These are phyloP conservation scores for Colletotrichum noveboracense DNA, from an alignment of 2,329 filamentous ascomycete genomes.

Conservation along the genomic window DNA sequence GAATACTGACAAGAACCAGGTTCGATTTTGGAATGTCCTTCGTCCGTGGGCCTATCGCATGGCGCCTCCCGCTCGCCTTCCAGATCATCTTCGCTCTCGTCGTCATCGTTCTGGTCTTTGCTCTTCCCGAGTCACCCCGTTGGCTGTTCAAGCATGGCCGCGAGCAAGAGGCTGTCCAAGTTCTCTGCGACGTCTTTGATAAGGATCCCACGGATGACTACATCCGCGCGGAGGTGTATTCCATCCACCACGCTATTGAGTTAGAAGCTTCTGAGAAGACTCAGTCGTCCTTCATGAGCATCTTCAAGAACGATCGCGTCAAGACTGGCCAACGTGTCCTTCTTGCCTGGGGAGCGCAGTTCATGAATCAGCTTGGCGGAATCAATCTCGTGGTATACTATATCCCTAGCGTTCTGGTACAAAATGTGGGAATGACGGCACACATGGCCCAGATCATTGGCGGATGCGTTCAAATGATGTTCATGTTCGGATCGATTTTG, in stretches of 20 bases:
- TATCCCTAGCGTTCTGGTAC: constrained; percentile 34
- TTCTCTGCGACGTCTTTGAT: constrained; percentile 45
- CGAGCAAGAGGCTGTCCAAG: constrained; percentile 37
- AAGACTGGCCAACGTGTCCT: constrained; percentile 48
- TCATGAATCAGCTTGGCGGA: constrained; percentile 55
- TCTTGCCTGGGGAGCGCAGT: constrained; percentile 51
- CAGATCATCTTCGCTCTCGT: constrained; percentile 39
- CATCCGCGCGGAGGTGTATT: constrained; percentile 36
- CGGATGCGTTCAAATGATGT: constrained; percentile 42
- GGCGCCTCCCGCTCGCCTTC: constrained; percentile 31
- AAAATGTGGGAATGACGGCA: constrained; percentile 35
- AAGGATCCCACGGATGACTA: constrained; percentile 37
- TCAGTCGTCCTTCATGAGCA: constrained; percentile 42
- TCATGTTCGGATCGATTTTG: constrained; percentile 39
- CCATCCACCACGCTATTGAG: constrained; percentile 47
- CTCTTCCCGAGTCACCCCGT: constrained; percentile 44
- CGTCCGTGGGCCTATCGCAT: constrained; percentile 27
- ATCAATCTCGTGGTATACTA: constrained; percentile 51
- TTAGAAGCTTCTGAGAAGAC: constrained; percentile 32
- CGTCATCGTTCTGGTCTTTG: constrained; percentile 38
- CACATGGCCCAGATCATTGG: constrained; percentile 37
- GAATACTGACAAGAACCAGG: not conserved
- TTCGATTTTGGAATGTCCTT: constrained; percentile 42
- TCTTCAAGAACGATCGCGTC: constrained; percentile 47
- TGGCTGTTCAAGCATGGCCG: constrained; percentile 43